A percentile compares a stretch with the other conserved stretches of the same genome.
These are phyloP conservation scores for Glomus cerebriforme DNA, from an alignment of 192 early-diverging fungal species.

Conservation along the genomic window DNA sequence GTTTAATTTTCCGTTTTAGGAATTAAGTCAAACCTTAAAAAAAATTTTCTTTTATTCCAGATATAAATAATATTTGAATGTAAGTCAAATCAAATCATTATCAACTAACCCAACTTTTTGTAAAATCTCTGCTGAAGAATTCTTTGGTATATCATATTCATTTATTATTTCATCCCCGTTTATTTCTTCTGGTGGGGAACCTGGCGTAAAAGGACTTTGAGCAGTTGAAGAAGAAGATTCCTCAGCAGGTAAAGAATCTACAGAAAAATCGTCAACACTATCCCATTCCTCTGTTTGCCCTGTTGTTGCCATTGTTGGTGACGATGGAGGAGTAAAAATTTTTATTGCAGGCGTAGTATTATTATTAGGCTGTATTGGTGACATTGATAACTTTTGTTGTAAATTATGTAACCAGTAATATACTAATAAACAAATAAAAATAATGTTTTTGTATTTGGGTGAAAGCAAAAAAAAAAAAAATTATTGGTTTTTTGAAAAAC, in stretches of 20 bases:
- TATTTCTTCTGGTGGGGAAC: slow-evolving; percentile 30
- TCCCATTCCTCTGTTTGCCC: slow-evolving; percentile 28
- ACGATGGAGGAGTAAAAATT: slow-evolving; percentile 24
- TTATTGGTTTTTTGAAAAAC: too few species aligned
- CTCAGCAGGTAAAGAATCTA: slow-evolving; percentile 23
- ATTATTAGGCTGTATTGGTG: neutral
- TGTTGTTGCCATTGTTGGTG: slow-evolving; percentile 1
- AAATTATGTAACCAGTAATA: too few species aligned
- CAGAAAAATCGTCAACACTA: slow-evolving; percentile 29
- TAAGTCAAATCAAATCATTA: neutral
- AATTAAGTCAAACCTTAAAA: neutral
- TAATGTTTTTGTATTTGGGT: neutral
- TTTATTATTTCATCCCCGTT: slow-evolving; percentile 18
- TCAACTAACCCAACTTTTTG: slow-evolving; percentile 33
- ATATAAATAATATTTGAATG: neutral
- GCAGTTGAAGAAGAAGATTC: slow-evolving; percentile 22
- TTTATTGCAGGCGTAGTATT: slow-evolving; percentile 10
- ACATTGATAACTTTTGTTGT: neutral
- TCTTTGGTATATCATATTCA: neutral
- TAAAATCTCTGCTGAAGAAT: slow-evolving; percentile 21
- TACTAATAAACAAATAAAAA: too few species aligned
- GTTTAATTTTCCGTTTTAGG: slow-evolving; percentile 6
- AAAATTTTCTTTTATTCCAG: neutral
- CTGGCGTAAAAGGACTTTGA: slow-evolving; percentile 21
- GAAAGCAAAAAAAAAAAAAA: too few species aligned